Conservation (phyloP, 2,329 filamentous ascomycete species). For the Pyrenophora tritici-repentis region DNA sequence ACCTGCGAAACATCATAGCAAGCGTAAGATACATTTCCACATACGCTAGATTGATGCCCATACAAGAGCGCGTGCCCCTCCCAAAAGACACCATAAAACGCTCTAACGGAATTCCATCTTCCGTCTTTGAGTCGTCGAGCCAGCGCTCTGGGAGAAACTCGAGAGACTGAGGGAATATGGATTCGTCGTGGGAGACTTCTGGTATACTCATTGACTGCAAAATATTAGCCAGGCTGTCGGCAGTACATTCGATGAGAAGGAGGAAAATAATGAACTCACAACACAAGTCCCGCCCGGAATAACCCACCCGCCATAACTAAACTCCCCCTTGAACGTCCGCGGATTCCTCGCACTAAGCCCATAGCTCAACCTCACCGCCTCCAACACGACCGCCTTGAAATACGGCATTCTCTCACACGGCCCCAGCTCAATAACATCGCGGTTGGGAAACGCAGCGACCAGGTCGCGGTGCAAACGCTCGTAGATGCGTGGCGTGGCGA, state of each 20-base stretch:
- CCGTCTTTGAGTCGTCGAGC: constrained; percentile 38
- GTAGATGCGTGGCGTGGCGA: constrained; percentile 38
- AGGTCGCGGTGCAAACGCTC: constrained; percentile 39
- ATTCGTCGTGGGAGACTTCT: constrained; percentile 42
- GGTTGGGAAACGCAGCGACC: constrained; percentile 34
- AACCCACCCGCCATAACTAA: constrained; percentile 35
- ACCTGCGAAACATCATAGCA: constrained; percentile 42
- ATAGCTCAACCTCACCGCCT: constrained; percentile 46
- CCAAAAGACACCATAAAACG: constrained; percentile 50
- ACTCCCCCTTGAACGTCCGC: constrained; percentile 31
- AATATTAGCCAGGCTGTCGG: neutral
- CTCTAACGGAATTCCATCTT: constrained; percentile 42
- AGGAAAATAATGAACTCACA: constrained; percentile 11
- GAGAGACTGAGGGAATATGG: constrained; percentile 45
- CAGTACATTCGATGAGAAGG: no score
- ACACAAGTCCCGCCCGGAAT: constrained; percentile 45
- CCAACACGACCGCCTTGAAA: constrained; percentile 25
- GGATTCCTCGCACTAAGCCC: constrained; percentile 48
- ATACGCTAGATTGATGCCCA: constrained; percentile 50
- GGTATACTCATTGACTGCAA: constrained; percentile 42
- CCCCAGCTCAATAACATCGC: constrained; percentile 27
- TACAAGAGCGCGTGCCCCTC: constrained; percentile 49
- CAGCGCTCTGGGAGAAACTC: constrained; percentile 50
- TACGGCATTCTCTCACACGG: constrained; percentile 20
- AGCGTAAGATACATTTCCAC: constrained; percentile 42